Percentiles rank a stretch among this genome's conserved stretches.
Conservation (phyloP, 192 early-diverging fungal genomes). For the Dimargaris xerosporica region DNA sequence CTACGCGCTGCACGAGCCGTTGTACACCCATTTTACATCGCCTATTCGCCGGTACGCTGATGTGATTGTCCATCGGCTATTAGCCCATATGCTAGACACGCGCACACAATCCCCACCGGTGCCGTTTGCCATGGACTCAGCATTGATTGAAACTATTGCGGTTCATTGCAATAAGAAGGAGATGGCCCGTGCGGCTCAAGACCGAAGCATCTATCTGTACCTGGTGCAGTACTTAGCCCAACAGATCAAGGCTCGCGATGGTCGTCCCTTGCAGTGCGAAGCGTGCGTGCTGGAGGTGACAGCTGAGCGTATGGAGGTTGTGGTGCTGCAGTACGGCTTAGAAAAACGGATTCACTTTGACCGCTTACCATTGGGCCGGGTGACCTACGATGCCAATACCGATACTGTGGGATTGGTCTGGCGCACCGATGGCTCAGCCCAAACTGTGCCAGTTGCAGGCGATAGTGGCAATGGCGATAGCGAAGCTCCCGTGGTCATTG, state of each 20-base stretch:
- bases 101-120: slow-evolving; percentile 11
- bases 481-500: too few relatives aligned
- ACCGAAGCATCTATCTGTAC: slow-evolving; percentile 18
- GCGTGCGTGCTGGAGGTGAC: neutral
- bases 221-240: neutral
- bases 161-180: slow-evolving; percentile 68
- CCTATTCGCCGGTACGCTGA: slow-evolving; percentile 99
- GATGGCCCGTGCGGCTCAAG: slow-evolving; percentile 69
- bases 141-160: slow-evolving; percentile 35
- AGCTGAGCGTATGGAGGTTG: neutral
- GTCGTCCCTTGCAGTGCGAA: neutral
- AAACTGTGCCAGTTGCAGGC: too few relatives aligned
- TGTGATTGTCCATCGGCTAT: slow-evolving; percentile 81
- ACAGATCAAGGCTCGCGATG: neutral
- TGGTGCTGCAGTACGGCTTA: neutral
- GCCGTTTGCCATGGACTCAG: slow-evolving; percentile 15
- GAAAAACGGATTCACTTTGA: neutral
- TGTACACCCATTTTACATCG: slow-evolving; percentile 98
- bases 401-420: too few relatives aligned
- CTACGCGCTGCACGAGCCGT: slow-evolving; percentile 81
- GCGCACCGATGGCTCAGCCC: too few relatives aligned
- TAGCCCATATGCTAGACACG: slow-evolving; percentile 29
- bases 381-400: too few relatives aligned
- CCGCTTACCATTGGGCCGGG: too few relatives aligned
- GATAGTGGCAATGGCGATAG: too few relatives aligned